Evolutionary conservation across 73 alveolate species (phyloP).

Genomic region (Urostyla sp.): DNA sequence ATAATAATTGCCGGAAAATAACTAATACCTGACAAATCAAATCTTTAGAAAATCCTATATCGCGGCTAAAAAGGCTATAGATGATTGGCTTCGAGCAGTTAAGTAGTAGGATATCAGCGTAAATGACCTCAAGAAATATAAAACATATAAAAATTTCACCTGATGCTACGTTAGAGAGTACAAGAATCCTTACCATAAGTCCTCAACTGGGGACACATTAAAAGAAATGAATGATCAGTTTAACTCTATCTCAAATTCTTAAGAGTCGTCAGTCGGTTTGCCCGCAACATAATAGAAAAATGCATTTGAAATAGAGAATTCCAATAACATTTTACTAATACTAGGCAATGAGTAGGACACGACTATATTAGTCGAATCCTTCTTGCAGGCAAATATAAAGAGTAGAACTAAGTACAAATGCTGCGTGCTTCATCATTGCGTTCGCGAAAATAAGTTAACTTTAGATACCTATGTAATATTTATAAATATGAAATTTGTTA

Average conservation of each 20-base stretch:
- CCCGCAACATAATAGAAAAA: too few species aligned
- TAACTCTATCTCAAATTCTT: too few species aligned
- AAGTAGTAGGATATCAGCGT: background rate
- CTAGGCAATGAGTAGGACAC: constrained; percentile 46
- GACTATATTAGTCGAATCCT: constrained; percentile 37
- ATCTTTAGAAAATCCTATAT: constrained; percentile 37
- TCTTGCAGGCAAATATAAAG: constrained; percentile 13
- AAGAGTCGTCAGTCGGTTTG: too few species aligned
- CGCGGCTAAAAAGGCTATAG: constrained; percentile 15
- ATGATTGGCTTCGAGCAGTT: constrained; percentile 40
- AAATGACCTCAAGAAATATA: background rate
- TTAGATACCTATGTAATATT: constrained; percentile 53
- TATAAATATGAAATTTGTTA: constrained; percentile 50
- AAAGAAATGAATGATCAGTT: constrained; percentile 9
- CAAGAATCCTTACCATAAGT: constrained; percentile 18
- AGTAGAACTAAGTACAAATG: constrained; percentile 39
- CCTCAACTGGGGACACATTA: background rate
- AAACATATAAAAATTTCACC: constrained; percentile 18
- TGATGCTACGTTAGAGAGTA: constrained; percentile 35
- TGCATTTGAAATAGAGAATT: constrained; percentile 29
- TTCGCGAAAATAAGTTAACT: constrained; percentile 54
- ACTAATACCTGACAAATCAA: background rate
- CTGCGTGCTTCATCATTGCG: constrained; percentile 61
- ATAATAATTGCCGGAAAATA: background rate
- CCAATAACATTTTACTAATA: constrained; percentile 25